A percentile compares a stretch with the other conserved stretches of the same genome.
These are phyloP conservation scores for Phytophthora macrochlamydospora DNA, from an alignment of 352 stramenopile genomes.

Conservation along the genomic window DNA sequence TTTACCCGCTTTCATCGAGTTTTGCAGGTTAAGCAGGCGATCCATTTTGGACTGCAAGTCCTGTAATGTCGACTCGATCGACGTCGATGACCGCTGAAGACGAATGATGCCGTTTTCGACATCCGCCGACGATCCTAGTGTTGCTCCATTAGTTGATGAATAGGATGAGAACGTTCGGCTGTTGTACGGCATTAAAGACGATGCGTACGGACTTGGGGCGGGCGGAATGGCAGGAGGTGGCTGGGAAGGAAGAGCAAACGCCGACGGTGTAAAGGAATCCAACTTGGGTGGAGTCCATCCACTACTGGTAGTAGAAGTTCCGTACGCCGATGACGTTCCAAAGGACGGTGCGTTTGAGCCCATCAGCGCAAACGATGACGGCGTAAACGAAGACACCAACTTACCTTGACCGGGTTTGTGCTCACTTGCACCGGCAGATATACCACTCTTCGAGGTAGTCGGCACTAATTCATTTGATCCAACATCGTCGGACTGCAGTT, in stretches of 20 bases:
- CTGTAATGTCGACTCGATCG: conserved; percentile 74
- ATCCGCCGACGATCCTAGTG: conserved; percentile 32
- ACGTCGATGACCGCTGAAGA: conserved; percentile 78
- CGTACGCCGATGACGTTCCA: conserved; percentile 12
- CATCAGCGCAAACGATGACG: conserved; percentile 26
- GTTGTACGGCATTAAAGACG: conserved; percentile 36
- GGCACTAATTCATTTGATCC: conserved; percentile 2
- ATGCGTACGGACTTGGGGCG: conserved; percentile 20
- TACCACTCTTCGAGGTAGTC: conserved; percentile 13
- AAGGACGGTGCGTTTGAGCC: neutral
- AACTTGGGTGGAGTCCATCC: conserved; percentile 35
- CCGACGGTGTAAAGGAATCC: conserved; percentile 36
- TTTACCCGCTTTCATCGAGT: conserved; percentile 50
- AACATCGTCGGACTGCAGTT: conserved; percentile 47
- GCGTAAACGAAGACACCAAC: conserved; percentile 21
- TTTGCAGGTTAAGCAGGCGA: conserved; percentile 66
- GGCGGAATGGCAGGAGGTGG: conserved; percentile 17
- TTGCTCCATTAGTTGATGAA: conserved; percentile 5
- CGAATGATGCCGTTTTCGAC: conserved; percentile 70
- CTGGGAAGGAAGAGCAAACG: conserved; percentile 21
- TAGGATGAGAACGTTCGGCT: conserved; percentile 25
- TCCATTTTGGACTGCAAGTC: conserved; percentile 86
- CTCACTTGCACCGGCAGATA: conserved; percentile 15
- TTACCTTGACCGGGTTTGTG: conserved; percentile 29
- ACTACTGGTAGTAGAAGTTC: conserved; percentile 6